Evolutionary conservation across 2,329 filamentous ascomycete species (phyloP), one percentile per base, ranked within the genome.

Genomic region (Gaeumannomyces tritici): DNA sequence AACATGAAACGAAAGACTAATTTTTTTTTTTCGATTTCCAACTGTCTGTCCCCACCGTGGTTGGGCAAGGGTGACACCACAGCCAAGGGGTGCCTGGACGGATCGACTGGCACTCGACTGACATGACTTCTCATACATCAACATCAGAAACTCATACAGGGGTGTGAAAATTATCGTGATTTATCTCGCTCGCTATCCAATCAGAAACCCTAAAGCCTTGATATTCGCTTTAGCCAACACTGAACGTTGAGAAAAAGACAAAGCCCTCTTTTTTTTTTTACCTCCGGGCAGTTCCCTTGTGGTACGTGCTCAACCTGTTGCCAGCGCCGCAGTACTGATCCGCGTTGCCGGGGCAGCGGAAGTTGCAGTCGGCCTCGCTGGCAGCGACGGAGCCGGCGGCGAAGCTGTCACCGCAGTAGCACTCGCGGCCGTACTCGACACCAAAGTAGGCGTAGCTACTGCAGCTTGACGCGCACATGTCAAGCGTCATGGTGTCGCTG

Each of bases 361-460:
- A 78, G 6, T 63, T 67, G 67, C 77, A 80, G 28, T 79, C 75
- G 2, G 62, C 63, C 28, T 62, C 66, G 2, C 70, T 63, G 5
- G 69, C 73, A 61, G 67, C 67, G 1, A 68, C 63, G 64, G 74
- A 55, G 8, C 62, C 62, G 5, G 59, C 5, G 26, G 54, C 28
- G 35, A 68, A 29, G 13, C 24, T 62, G 61, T 67, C 66, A 51
- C 75, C 79, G 65, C 80, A 85, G 74, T 78, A 85, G 69, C 83
- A 85, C 67, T 84, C 79, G 42, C 70, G 70, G 21, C 74, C 75
- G 65, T 79, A 80, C 67, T 84, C 80, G 1, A 81, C 72, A 7
- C 82, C 82, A 11, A 81, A 81, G 65, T 79, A 79, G 2, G 66
- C 66, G 64, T 75, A 79, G 3, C 74, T 75, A 1, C 68, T 67